Evolutionary conservation across 2,329 filamentous ascomycete genomes (phyloP).

Genomic region (Apiospora aurea): DNA sequence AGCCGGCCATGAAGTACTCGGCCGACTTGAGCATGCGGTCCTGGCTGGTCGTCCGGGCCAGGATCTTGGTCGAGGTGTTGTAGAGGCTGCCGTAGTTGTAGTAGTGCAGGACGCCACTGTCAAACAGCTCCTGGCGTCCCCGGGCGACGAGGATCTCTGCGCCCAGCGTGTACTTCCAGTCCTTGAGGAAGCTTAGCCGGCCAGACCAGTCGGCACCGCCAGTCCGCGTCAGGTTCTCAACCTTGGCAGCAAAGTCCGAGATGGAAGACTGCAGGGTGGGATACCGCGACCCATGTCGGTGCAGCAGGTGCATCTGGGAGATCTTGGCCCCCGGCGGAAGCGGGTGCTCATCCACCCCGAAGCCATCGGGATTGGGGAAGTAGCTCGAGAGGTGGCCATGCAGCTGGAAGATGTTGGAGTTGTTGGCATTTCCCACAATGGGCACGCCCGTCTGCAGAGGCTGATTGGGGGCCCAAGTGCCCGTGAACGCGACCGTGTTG

Average conservation of each 20-base stretch:
- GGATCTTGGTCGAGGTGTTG: conserved; percentile 74
- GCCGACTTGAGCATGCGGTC: conserved; percentile 80
- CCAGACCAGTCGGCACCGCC: conserved; percentile 61
- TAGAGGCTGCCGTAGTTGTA: conserved; percentile 77
- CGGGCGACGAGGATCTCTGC: conserved; percentile 75
- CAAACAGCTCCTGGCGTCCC: conserved; percentile 76
- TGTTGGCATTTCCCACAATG: conserved; percentile 63
- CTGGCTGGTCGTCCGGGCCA: conserved; percentile 77
- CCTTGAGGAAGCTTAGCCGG: conserved; percentile 69
- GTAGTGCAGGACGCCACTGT: conserved; percentile 72
- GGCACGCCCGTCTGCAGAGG: conserved; percentile 76
- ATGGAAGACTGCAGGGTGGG: conserved; percentile 68
- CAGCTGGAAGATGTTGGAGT: conserved; percentile 73
- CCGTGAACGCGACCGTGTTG: conserved; percentile 65
- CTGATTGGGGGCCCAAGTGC: conserved; percentile 70
- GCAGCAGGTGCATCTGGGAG: conserved; percentile 64
- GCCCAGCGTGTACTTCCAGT: conserved; percentile 74
- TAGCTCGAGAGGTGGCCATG: conserved; percentile 68
- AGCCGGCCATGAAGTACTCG: conserved; percentile 80
- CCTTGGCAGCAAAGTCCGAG: conserved; percentile 60
- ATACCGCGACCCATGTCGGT: conserved; percentile 77
- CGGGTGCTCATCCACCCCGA: conserved; percentile 76
- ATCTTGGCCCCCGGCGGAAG: conserved; percentile 72
- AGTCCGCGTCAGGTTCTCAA: conserved; percentile 45
- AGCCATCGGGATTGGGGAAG: conserved; percentile 70